Conservation (phyloP, 192 early-diverging fungal species). For the Backusella tarrabulga region DNA sequence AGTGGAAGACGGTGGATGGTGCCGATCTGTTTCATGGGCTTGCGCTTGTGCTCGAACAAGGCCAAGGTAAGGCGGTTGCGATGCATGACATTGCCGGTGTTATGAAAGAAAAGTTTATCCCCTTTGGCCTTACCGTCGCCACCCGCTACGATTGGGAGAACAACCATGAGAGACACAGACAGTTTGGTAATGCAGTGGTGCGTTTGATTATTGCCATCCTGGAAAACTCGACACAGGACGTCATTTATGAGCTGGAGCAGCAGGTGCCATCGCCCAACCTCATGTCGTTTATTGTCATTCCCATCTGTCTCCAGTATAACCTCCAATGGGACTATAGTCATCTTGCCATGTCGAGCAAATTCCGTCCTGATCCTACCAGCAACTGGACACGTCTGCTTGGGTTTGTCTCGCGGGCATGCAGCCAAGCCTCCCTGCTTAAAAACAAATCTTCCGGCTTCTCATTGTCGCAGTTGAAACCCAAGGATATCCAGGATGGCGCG, state of each 20-base stretch:
- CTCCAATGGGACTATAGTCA: slow-evolving; percentile 20
- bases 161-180: slow-evolving; percentile 27
- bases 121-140: slow-evolving; percentile 35
- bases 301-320: slow-evolving; percentile 49
- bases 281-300: slow-evolving; percentile 49
- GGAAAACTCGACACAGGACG: slow-evolving; percentile 43
- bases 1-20: slow-evolving; percentile 48
- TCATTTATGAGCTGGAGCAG: slow-evolving; percentile 43
- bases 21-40: slow-evolving; percentile 48
- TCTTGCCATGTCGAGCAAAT: background rate
- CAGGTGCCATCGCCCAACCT: slow-evolving; percentile 40
- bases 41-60: slow-evolving; percentile 33
- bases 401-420: slow-evolving; percentile 25
- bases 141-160: slow-evolving; percentile 42
- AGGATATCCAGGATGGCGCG: background rate
- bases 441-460: slow-evolving; percentile 20
- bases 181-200: slow-evolving; percentile 45
- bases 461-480: slow-evolving; percentile 13
- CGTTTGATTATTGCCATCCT: slow-evolving; percentile 50
- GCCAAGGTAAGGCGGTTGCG: slow-evolving; percentile 27
- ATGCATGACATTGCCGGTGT: slow-evolving; percentile 35
- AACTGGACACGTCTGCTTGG: slow-evolving; percentile 28
- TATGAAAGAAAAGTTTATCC: slow-evolving; percentile 43
- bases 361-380: slow-evolving; percentile 10
- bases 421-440: slow-evolving; percentile 22